Evolutionary conservation across 805 yeast genomes (phyloP), one percentile per base, ranked within the genome.

Genomic region (Priceomyces carsonii): DNA sequence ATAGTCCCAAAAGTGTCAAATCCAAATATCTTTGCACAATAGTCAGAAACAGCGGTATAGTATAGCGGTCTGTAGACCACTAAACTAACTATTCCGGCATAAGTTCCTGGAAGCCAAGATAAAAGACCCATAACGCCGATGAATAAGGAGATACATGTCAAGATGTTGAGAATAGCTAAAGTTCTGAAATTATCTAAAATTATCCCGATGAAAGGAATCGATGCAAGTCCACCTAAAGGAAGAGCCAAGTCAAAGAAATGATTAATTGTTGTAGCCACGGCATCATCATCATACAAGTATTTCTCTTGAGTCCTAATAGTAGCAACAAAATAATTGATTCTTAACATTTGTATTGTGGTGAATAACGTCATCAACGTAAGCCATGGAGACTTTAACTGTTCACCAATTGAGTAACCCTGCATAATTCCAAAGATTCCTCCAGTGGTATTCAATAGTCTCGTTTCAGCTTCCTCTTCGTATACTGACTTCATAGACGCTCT

Each of bases 281-380:
- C 63, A 32, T 65, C 70, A 45, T 68, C 66, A 7, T 45, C 26
- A 36, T 88, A 69, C 42, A 89, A 71, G 53, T 69, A 91, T 17
- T 72, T 73, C 67, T 88, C 95, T 63, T 90, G 97, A 0, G 95
- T 67, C 51, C 80, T 77, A 22, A 90, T 69, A 2, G 97, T 87
- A 6, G 96, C 97, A 36, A 90, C 93, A 60, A 88, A 91, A 59
- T 86, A 91, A 65, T 90, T 90, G 47, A 90, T 82, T 56, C 97
- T 72, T 28, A 91, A 71, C 96, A 90, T 90, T 59, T 88, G 95
- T 38, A 90, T 74, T 3, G 90, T 76, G 5, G 96, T 85, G 58
- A 89, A 86, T 2, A 77, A 53, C 17, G 86, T 76, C 85, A 88
- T 84, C 37, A 89, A 61, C 32, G 71, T 52, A 56, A 89, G 91